Conservation (phyloP, 306 rosid species). For the Cucumis cinereus region DNA sequence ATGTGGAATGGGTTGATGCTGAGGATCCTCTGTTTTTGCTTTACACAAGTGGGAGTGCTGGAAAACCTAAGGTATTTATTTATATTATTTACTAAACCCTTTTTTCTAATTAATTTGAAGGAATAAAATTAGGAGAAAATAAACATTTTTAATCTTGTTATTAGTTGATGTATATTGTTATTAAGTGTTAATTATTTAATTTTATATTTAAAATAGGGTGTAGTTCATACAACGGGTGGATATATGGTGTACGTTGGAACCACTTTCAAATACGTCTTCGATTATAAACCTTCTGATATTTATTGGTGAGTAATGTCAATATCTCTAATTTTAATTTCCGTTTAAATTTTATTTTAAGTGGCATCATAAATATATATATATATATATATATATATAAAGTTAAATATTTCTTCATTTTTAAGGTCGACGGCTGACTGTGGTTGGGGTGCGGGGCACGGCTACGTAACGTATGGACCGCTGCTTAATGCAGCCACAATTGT, state of each 20-base stretch:
- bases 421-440: conserved; percentile 99
- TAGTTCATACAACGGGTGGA: conserved; percentile 90
- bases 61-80: conserved; percentile 75
- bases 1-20: conserved; percentile 94
- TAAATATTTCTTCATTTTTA: no score
- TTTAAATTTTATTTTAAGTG: not conserved
- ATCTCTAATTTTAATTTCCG: not conserved
- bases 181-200: not conserved
- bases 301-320: conserved; percentile 43
- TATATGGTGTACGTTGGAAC: conserved; percentile 90
- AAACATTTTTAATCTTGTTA: no score
- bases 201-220: conserved; percentile 37
- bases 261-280: conserved; percentile 88
- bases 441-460: conserved; percentile 97
- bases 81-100: not conserved
- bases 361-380: no score
- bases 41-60: conserved; percentile 95
- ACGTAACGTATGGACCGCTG: conserved; percentile 84
- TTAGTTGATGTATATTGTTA: no score
- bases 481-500: conserved; percentile 66
- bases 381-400: no score
- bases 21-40: conserved; percentile 94
- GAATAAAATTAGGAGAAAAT: no score
- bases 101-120: not conserved
- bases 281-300: conserved; percentile 68